Base-by-base conservation (phyloP, 805 yeast genomes). In the Kodamaea restingae region DNA sequence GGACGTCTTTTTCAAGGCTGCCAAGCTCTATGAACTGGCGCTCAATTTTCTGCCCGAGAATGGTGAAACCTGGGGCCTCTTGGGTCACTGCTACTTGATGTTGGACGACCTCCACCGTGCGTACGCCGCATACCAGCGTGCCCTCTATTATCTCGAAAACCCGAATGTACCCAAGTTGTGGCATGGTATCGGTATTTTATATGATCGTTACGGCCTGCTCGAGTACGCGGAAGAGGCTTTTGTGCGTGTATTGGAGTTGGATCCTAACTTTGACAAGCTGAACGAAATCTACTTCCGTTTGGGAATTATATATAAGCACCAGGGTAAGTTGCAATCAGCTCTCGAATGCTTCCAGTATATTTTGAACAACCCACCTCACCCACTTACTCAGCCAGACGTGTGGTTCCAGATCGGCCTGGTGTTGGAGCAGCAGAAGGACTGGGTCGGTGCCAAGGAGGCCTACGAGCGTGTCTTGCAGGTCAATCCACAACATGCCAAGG, bases 191-290 rank as follows among this genome's bases (percentile, higher is more conserved):
- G 98, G 98, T 25, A 93, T 93, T 43, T 72, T 93, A 44, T 93
- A 93, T 61, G 98, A 93, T 62, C 73, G 98, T 39, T 93, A 93
- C 60, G 98, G 98, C 18, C 85, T 95, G 4, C 67, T 91, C 47
- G 98, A 91, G 65, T 93, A 91, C 55, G 98, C 98, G 3, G 98
- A 93, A 61, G 98, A 93, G 63, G 98, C 98, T 3, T 91, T 93
- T 66, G 95, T 95, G 30, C 80, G 95, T 52, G 98, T 93, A 9
- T 70, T 93, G 60, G 96, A 90, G 59, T 78, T 93, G 71, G 98
- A 93, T 63, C 95, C 97, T 35, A 81, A 87, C 57, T 91, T 93
- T 53, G 98, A 93, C 54, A 93, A 93, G 67, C 91, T 96, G 18
- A 85, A 87, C 55, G 98, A 93, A 59, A 95, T 93, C 48, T 93